These are phyloP conservation scores for Cochlearia excelsa DNA, from an alignment of 345 rosid species.

Conservation along the genomic window DNA sequence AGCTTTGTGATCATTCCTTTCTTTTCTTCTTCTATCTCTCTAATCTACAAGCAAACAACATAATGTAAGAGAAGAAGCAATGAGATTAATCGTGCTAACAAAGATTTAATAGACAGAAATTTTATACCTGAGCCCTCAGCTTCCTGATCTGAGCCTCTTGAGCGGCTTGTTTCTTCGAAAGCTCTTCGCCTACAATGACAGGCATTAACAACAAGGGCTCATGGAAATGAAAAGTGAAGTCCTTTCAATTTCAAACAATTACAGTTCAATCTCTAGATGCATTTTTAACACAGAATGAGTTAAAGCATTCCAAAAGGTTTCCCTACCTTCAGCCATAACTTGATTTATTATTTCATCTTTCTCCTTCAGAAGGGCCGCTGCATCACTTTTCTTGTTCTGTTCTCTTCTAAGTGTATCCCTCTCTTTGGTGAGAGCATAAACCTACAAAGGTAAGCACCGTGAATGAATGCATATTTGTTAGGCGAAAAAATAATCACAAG, in stretches of 20 bases:
- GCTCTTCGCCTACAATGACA: conserved; percentile 80
- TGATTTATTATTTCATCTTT: conserved; percentile 97
- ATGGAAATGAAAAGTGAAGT: conserved; percentile 5
- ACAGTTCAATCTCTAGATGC: conserved; percentile 15
- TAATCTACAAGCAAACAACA: conserved; percentile 52
- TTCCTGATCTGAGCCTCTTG: conserved; percentile 95
- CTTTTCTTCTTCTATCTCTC: conserved; percentile 98
- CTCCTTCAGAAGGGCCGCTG: conserved; percentile 96
- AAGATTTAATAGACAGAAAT: conserved; percentile 6
- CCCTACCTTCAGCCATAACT: conserved; percentile 98
- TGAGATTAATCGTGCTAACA: conserved; percentile 13
- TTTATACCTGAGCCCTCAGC: conserved; percentile 89
- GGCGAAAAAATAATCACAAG: conserved; percentile 8
- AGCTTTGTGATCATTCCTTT: conserved; percentile 86
- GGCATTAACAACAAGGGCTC: conserved; percentile 22
- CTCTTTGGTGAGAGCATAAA: conserved; percentile 95
- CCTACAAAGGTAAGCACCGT: conserved; percentile 43
- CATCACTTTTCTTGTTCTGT: conserved; percentile 90
- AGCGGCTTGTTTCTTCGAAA: conserved; percentile 96
- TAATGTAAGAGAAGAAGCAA: conserved; percentile 26
- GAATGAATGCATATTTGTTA: conserved; percentile 20
- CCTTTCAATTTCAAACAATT: conserved; percentile 1
- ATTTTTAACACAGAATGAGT: conserved; percentile 4
- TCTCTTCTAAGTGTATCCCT: conserved; percentile 97
- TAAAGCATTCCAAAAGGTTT: conserved; percentile 29